Percentiles rank a stretch among this genome's conserved stretches.
These are phyloP conservation scores for Cyclocybe cylindracea DNA, from an alignment of 768 basidiomycete species.

Conservation along the genomic window DNA sequence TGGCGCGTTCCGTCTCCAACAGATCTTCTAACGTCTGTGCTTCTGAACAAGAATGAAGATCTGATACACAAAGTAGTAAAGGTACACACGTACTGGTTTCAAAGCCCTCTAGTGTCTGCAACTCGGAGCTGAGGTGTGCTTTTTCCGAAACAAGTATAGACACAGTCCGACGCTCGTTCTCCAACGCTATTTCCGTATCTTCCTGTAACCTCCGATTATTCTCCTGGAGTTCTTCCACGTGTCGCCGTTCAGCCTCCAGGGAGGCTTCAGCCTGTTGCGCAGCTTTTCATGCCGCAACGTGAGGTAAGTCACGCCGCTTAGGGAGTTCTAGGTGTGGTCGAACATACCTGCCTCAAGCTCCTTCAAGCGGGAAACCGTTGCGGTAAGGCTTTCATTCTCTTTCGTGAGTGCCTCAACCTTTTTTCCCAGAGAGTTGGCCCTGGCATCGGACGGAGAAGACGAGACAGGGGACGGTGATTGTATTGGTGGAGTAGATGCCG, in stretches of 20 bases:
- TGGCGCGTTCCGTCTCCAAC: slow-evolving; percentile 44
- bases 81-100: slow-evolving; percentile 57
- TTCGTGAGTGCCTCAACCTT: slow-evolving; percentile 19
- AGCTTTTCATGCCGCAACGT: slow-evolving; percentile 21
- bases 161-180: slow-evolving; percentile 74
- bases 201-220: slow-evolving; percentile 28
- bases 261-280: slow-evolving; percentile 30
- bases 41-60: slow-evolving; percentile 30
- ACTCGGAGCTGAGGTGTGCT: slow-evolving; percentile 54
- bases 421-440: slow-evolving; percentile 12
- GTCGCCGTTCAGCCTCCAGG: slow-evolving; percentile 34
- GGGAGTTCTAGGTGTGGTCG: slow-evolving; percentile 13
- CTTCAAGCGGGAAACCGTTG: slow-evolving; percentile 18
- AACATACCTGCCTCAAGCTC: slow-evolving; percentile 30
- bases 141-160: slow-evolving; percentile 78
- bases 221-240: slow-evolving; percentile 28
- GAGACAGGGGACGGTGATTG: slow-evolving; percentile 19
- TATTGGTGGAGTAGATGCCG: slow-evolving; percentile 15
- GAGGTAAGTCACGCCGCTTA: slow-evolving; percentile 4
- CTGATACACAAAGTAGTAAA: background rate
- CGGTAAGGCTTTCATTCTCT: slow-evolving; percentile 22
- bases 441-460: slow-evolving; percentile 12
- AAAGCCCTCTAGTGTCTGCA: slow-evolving; percentile 58
- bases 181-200: slow-evolving; percentile 34
- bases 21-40: slow-evolving; percentile 41